phyloP scores from a whole-genome alignment of 768 basidiomycete genomes.

The Hygrophorus russula region DNA sequence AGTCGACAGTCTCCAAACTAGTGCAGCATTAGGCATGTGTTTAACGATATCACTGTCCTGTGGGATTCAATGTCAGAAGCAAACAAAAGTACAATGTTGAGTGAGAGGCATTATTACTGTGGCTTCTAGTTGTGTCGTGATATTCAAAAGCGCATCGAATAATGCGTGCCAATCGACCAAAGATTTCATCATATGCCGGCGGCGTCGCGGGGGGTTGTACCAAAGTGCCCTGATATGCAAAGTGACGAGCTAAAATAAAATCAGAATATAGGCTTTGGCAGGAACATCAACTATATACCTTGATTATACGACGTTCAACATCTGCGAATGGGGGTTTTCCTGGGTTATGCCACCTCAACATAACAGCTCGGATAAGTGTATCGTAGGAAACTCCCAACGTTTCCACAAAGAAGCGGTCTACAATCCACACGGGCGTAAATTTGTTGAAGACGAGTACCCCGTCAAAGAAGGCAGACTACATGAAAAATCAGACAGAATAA shows the following conservation, averaged over 20 bases:
- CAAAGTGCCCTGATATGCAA: conserved; percentile 51
- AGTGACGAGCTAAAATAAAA: conserved; percentile 37
- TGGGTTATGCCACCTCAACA: conserved; percentile 25
- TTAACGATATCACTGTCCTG: conserved; percentile 21
- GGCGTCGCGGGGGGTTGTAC: conserved; percentile 57
- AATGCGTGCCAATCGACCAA: conserved; percentile 56
- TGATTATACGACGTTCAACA: conserved; percentile 30
- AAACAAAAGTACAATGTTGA: not conserved
- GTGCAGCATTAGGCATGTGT: conserved; percentile 34
- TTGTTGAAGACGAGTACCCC: conserved; percentile 41
- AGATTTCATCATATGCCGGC: conserved; percentile 53
- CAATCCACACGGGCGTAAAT: conserved; percentile 40
- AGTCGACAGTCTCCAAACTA: conserved; percentile 47
- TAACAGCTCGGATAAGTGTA: conserved; percentile 26
- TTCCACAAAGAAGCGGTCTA: conserved; percentile 56
- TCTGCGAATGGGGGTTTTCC: conserved; percentile 26
- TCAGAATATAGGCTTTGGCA: conserved; percentile 3
- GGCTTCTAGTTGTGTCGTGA: conserved; percentile 19
- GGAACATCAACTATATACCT: conserved; percentile 19
- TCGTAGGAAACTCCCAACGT: conserved; percentile 46
- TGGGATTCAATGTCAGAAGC: conserved; percentile 10
- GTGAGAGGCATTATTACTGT: conserved; percentile 13
- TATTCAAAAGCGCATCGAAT: conserved; percentile 34
- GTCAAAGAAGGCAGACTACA: conserved; percentile 48
- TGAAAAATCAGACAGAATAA: conserved; percentile 1